Percentiles rank a stretch among this genome's conserved stretches.
Evolutionary conservation across 148 eudicot genomes (phyloP).

Genomic region (Silene conica): DNA sequence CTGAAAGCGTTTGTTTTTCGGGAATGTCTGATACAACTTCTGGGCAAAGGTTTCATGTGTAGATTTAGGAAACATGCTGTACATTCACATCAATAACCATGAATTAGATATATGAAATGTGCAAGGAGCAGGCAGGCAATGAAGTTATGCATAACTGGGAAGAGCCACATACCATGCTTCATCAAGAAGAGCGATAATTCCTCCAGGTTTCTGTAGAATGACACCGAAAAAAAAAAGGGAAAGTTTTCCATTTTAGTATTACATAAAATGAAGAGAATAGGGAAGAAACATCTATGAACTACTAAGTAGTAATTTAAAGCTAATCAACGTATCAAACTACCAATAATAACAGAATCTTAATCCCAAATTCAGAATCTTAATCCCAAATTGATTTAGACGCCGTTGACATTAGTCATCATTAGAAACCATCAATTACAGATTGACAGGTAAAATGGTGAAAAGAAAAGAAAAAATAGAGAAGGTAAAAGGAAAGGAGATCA

Average conservation of each 20-base stretch:
- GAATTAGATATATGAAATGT: conserved; percentile 4
- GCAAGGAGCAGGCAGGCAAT: conserved; percentile 4
- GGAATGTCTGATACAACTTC: conserved; percentile 90
- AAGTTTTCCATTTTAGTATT: background rate
- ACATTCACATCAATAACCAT: conserved; percentile 15
- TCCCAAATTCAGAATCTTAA: background rate
- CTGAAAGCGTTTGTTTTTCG: conserved; percentile 76
- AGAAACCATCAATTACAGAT: background rate
- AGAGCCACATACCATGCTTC: conserved; percentile 80
- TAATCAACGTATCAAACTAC: background rate
- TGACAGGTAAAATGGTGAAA: background rate
- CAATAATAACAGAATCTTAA: background rate
- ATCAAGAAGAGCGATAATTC: conserved; percentile 90
- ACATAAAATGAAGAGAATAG: background rate
- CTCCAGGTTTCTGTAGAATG: conserved; percentile 92
- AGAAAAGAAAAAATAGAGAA: background rate
- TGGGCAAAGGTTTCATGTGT: conserved; percentile 99
- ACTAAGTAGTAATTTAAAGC: too few relatives aligned
- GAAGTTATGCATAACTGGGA: background rate
- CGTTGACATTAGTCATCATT: background rate
- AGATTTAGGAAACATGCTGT: conserved; percentile 99
- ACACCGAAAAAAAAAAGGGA: conserved; percentile 3
- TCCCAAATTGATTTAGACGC: background rate
- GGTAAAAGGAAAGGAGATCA: background rate
- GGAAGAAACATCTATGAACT: background rate